Percentiles rank a stretch among this genome's conserved stretches.
These are phyloP conservation scores for Lactifluus volemus DNA, from an alignment of 768 basidiomycete species.

Conservation along the genomic window DNA sequence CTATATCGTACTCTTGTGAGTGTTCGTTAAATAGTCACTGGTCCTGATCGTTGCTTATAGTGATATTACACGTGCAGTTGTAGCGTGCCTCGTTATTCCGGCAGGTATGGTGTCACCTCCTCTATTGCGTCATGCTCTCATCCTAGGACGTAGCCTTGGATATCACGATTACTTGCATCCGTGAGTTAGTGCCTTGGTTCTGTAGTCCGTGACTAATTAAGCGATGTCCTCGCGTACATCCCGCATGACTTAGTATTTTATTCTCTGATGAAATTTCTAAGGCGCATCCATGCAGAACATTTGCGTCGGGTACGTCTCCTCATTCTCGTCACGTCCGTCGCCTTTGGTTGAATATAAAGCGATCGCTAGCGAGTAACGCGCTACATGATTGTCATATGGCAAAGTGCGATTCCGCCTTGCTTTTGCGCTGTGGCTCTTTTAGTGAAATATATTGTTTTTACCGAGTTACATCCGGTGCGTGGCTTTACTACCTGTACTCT, in stretches of 20 bases:
- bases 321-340: not conserved
- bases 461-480: slow-evolving; percentile 4
- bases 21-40: not conserved
- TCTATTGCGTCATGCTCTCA: not conserved
- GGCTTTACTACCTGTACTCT: not conserved
- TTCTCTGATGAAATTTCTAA: not conserved
- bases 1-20: slow-evolving; percentile 4
- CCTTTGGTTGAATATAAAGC: not conserved
- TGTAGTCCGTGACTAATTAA: not conserved
- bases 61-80: not conserved
- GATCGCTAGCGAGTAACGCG: not conserved
- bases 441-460: slow-evolving; percentile 7
- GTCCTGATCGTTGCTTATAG: not conserved
- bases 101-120: not conserved
- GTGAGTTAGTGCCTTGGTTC: not conserved
- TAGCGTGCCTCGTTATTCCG: slow-evolving; percentile 3
- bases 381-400: slow-evolving; percentile 6
- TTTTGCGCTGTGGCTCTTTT: slow-evolving; percentile 1
- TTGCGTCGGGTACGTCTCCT: slow-evolving; percentile 4
- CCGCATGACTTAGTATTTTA: not conserved
- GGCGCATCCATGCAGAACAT: slow-evolving; percentile 6
- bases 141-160: not conserved
- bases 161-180: not conserved
- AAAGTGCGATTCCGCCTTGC: slow-evolving; percentile 7
- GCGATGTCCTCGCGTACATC: not conserved